phyloP scores from a whole-genome alignment of 345 rosid genomes.

The Syzygium oleosum region DNA sequence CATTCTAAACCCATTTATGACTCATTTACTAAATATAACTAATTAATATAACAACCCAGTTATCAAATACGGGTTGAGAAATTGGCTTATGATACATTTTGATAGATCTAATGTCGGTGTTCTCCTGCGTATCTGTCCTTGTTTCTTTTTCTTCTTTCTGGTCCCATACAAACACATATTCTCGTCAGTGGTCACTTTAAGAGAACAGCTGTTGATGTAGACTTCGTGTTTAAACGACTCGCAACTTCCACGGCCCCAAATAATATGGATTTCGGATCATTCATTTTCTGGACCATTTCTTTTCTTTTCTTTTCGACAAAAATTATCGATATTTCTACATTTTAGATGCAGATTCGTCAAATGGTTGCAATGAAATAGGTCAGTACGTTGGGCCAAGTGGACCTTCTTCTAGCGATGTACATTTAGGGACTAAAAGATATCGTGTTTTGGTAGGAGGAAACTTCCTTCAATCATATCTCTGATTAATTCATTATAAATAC shows the following conservation, averaged over 20 bases:
- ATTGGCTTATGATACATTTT: too few species aligned
- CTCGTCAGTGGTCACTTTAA: background rate
- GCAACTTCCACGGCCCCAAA: background rate
- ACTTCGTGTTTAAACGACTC: background rate
- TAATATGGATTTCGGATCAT: background rate
- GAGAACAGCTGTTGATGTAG: background rate
- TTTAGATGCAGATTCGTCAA: background rate
- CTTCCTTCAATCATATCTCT: background rate
- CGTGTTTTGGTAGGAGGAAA: background rate
- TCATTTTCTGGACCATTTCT: background rate
- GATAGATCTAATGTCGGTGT: background rate
- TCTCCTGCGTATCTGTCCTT: background rate
- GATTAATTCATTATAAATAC: background rate
- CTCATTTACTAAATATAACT: too few species aligned
- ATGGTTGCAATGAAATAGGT: background rate
- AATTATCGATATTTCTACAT: background rate
- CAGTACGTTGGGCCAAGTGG: background rate
- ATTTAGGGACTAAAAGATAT: background rate
- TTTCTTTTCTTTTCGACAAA: background rate
- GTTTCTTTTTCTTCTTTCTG: background rate
- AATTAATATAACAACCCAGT: too few species aligned
- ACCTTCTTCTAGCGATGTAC: background rate
- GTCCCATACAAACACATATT: background rate
- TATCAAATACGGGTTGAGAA: too few species aligned
- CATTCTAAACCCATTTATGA: background rate